phyloP scores from a whole-genome alignment of 208 protist species.

The Phytomonas serpens region DNA sequence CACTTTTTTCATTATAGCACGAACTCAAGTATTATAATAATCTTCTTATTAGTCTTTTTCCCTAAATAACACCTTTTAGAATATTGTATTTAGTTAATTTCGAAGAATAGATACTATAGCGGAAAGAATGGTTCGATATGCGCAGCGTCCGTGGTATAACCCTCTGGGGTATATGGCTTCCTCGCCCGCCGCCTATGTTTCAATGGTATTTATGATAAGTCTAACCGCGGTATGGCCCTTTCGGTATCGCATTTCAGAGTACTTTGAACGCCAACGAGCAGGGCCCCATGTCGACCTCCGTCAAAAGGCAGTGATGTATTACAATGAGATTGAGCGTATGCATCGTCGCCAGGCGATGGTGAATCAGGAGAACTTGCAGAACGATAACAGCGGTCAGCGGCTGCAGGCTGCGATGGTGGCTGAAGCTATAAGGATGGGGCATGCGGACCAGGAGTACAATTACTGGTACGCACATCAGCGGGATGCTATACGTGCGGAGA shows the following conservation, averaged over 20 bases:
- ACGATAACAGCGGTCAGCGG: conserved; percentile 60
- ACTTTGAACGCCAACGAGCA: conserved; percentile 78
- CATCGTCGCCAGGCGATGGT: conserved; percentile 75
- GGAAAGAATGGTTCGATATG: conserved; percentile 78
- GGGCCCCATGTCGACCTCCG: conserved; percentile 68
- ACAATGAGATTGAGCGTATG: conserved; percentile 83
- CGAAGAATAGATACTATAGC: no score
- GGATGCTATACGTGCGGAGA: conserved; percentile 78
- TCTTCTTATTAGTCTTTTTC: neutral
- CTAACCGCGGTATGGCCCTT: conserved; percentile 44
- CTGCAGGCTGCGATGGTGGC: conserved; percentile 32
- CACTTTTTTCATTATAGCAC: neutral
- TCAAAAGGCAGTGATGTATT: conserved; percentile 73
- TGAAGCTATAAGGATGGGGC: conserved; percentile 45
- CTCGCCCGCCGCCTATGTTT: conserved; percentile 46
- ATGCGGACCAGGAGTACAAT: conserved; percentile 68
- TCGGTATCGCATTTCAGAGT: conserved; percentile 77
- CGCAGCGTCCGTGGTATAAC: conserved; percentile 75
- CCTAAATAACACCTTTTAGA: neutral
- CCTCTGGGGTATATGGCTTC: conserved; percentile 82
- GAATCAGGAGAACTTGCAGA: conserved; percentile 61
- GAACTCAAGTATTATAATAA: neutral
- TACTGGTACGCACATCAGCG: conserved; percentile 84
- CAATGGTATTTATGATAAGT: conserved; percentile 29
- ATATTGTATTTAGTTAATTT: no score